A percentile compares a stretch with the other conserved stretches of the same genome.
Evolutionary conservation across 2,329 filamentous ascomycete genomes (phyloP).

Genomic region (Hymenoscyphus repandus): DNA sequence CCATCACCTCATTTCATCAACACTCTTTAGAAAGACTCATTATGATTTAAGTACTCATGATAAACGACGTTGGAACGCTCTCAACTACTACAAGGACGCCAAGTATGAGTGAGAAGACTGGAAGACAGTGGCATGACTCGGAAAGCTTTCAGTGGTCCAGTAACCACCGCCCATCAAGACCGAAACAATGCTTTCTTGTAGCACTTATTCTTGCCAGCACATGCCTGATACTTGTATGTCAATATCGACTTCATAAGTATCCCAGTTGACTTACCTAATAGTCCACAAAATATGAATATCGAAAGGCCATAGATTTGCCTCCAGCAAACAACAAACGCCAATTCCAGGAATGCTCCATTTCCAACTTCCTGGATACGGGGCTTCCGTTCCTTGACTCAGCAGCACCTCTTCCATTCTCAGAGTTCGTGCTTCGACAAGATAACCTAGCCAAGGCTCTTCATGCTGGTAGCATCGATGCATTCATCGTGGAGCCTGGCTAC

Average conservation of each 20-base stretch:
- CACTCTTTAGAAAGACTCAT: too few species aligned
- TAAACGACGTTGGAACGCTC: too few species aligned
- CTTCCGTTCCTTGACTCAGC: slow-evolving; percentile 47
- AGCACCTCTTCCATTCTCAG: slow-evolving; percentile 41
- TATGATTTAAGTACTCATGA: too few species aligned
- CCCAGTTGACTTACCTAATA: background rate
- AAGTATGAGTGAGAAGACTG: too few species aligned
- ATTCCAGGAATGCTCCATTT: slow-evolving; percentile 47
- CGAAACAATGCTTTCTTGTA: too few species aligned
- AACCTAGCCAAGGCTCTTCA: slow-evolving; percentile 52
- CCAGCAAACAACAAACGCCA: slow-evolving; percentile 8
- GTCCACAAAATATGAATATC: background rate
- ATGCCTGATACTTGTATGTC: too few species aligned
- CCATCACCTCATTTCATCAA: background rate
- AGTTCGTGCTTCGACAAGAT: slow-evolving; percentile 51
- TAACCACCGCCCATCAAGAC: too few species aligned
- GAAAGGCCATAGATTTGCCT: background rate
- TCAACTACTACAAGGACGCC: too few species aligned
- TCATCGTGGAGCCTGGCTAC: slow-evolving; percentile 59
- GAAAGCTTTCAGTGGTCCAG: too few species aligned
- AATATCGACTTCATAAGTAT: too few species aligned
- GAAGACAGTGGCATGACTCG: too few species aligned
- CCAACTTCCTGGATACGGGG: slow-evolving; percentile 40
- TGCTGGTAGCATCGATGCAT: slow-evolving; percentile 52
- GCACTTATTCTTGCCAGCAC: too few species aligned